Evolutionary conservation across 2,329 filamentous ascomycete species (phyloP), one percentile per base, ranked within the genome.

Genomic region (Aspergillus alliaceus): DNA sequence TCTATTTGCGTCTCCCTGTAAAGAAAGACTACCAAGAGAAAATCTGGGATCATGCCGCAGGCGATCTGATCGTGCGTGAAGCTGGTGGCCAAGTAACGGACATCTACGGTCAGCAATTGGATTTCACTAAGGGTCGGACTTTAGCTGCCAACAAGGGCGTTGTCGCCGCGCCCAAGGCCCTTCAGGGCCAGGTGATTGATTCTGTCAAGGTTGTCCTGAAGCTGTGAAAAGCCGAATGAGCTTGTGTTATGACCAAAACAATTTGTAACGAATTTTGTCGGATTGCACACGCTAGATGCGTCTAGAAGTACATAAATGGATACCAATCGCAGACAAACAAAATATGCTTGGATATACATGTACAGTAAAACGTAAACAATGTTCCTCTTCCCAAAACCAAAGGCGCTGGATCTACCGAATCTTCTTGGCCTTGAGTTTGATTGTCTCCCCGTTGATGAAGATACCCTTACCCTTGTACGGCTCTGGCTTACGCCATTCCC

Each of bases 401-500:
- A 66, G 58, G 61, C 52, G 49, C 57, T 57, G 54, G 35, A 65
- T 72, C 80, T 87, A 95, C 83, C 93, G 93, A 76, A 93, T 91
- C 85, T 93, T 95, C 89, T 97, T 99, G 70, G 91, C 89, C 88
- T 99, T 99, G 77, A 99, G 77, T 84, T 90, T 96, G 79, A 99
- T 97, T 29, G 92, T 97, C 83, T 99, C 92, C 62, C 93, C 91
- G 71, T 98, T 96, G 68, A 99, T 88, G 74, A 98, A 99, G 67
- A 99, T 96, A 68, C 95, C 95, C 86, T 99, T 98, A 65, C 95
- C 95, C 86, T 99, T 99, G 79, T 99, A 99, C 64, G 95, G 95
- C 79, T 99, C 95, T 29, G 95, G 95, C 63, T 84, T 85, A 72
- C 95, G 88, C 93, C 93, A 98, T 76, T 82, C 84, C 67, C 91